Evolutionary conservation across 2,329 filamentous ascomycete species (phyloP).

Genomic region (Colletotrichum coccodes): DNA sequence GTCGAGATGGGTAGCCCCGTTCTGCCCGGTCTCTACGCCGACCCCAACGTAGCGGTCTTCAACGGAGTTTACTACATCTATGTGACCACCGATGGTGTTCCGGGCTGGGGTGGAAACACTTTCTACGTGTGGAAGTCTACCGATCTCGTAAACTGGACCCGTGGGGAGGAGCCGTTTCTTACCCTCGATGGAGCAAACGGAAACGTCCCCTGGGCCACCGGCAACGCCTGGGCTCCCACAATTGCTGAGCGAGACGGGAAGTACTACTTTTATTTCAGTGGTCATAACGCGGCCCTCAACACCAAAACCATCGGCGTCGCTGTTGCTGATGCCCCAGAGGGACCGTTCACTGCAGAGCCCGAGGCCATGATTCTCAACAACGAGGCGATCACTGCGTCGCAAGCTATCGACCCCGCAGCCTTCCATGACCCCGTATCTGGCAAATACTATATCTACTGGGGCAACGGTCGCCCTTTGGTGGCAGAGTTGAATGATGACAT

Average conservation of each 20-base stretch:
- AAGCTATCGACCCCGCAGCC: conserved; percentile 69
- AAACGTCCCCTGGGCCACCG: conserved; percentile 72
- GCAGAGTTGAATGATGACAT: conserved; percentile 58
- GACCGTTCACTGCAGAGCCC: conserved; percentile 66
- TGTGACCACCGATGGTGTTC: conserved; percentile 55
- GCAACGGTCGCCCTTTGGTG: conserved; percentile 53
- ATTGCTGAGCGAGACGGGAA: conserved; percentile 68
- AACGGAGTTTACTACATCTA: conserved; percentile 58
- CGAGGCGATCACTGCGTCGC: conserved; percentile 42
- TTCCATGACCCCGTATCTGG: conserved; percentile 69
- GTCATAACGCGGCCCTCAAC: conserved; percentile 62
- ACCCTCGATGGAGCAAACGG: conserved; percentile 55
- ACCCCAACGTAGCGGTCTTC: conserved; percentile 58
- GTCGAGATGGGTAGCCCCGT: conserved; percentile 44
- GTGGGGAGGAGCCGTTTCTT: conserved; percentile 52
- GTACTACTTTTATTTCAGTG: conserved; percentile 73
- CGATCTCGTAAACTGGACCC: conserved; percentile 54
- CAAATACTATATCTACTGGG: conserved; percentile 71
- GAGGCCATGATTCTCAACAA: conserved; percentile 67
- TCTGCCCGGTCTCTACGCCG: conserved; percentile 51
- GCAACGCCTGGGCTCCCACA: conserved; percentile 75
- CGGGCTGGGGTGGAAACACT: conserved; percentile 55
- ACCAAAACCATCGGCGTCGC: conserved; percentile 70
- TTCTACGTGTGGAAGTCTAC: conserved; percentile 59
- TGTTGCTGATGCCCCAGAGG: conserved; percentile 63